These are phyloP conservation scores for Neophaeococcomyces mojaviensis DNA, from an alignment of 2,329 filamentous ascomycete genomes.

Conservation along the genomic window DNA sequence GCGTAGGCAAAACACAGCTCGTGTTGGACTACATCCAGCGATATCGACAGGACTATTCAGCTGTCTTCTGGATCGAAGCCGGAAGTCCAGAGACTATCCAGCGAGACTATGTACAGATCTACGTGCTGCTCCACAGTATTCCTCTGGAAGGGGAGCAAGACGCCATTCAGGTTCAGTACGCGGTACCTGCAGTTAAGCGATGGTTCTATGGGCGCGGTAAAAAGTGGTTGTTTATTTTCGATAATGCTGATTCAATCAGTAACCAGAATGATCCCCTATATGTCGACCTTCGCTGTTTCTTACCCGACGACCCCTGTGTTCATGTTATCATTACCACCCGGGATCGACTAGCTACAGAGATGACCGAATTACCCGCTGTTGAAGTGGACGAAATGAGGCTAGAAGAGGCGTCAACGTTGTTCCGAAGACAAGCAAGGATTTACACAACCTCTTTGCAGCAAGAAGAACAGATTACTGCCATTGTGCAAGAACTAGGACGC, in stretches of 20 bases:
- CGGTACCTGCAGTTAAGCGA: neutral
- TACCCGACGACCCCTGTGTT: slow-evolving; percentile 13
- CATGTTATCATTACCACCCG: slow-evolving; percentile 15
- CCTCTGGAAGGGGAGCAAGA: slow-evolving; percentile 4
- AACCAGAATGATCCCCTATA: slow-evolving; percentile 7
- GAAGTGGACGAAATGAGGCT: neutral
- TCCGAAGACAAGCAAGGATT: neutral
- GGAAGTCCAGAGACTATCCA: slow-evolving; percentile 27
- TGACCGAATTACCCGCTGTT: neutral
- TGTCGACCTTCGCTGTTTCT: slow-evolving; percentile 11
- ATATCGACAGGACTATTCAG: slow-evolving; percentile 15
- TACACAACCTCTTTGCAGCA: neutral
- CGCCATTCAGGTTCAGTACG: slow-evolving; percentile 4
- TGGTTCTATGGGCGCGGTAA: slow-evolving; percentile 10
- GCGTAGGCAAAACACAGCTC: slow-evolving; percentile 30
- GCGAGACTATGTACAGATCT: slow-evolving; percentile 17
- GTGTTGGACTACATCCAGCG: slow-evolving; percentile 26
- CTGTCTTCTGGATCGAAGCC: slow-evolving; percentile 31
- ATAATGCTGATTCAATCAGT: slow-evolving; percentile 15
- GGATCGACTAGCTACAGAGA: neutral
- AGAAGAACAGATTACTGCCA: neutral
- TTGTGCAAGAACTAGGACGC: neutral
- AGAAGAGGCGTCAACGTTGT: neutral
- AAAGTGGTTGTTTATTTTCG: slow-evolving; percentile 20
- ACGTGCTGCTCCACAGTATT: slow-evolving; percentile 1